Evolutionary conservation across 2,329 filamentous ascomycete species (phyloP).

Genomic region (Aspergillus udagawae): DNA sequence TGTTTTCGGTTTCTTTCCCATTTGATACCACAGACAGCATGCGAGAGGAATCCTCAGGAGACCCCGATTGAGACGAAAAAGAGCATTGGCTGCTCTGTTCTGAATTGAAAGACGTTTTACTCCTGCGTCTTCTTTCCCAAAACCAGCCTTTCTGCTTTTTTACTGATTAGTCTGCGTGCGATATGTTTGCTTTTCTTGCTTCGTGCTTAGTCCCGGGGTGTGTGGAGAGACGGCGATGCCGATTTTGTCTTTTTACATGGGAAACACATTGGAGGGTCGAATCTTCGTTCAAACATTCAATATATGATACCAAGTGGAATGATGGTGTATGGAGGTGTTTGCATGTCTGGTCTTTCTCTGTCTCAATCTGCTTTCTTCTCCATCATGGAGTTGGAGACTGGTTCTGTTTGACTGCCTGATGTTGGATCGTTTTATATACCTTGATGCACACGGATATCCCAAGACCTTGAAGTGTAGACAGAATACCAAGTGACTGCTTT

Average conservation of each 20-base stretch:
- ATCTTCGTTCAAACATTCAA: slow-evolving; percentile 14
- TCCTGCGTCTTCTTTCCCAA: background rate
- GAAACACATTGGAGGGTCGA: slow-evolving; percentile 6
- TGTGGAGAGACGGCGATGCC: background rate
- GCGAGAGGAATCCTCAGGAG: slow-evolving; percentile 7
- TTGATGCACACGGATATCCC: slow-evolving; percentile 11
- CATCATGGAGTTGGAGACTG: slow-evolving; percentile 12
- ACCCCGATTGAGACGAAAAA: slow-evolving; percentile 2
- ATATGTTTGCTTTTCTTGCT: background rate
- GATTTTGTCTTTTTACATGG: slow-evolving; percentile 2
- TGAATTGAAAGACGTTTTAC: background rate
- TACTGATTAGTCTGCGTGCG: background rate
- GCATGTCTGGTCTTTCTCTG: slow-evolving; percentile 4
- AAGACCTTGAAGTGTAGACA: slow-evolving; percentile 2
- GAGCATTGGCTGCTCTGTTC: background rate
- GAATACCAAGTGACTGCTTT: slow-evolving; percentile 2
- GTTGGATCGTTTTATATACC: slow-evolving; percentile 18
- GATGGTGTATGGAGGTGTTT: slow-evolving; percentile 23
- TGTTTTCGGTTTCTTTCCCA: slow-evolving; percentile 39
- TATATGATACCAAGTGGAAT: slow-evolving; percentile 27
- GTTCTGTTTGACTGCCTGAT: slow-evolving; percentile 3
- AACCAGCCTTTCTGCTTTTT: background rate
- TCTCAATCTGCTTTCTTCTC: slow-evolving; percentile 5
- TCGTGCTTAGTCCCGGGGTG: background rate
- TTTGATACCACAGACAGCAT: slow-evolving; percentile 31